Base-by-base conservation (phyloP, 1,284 basidiomycete genomes). In the Trichosporon coremiiforme region DNA sequence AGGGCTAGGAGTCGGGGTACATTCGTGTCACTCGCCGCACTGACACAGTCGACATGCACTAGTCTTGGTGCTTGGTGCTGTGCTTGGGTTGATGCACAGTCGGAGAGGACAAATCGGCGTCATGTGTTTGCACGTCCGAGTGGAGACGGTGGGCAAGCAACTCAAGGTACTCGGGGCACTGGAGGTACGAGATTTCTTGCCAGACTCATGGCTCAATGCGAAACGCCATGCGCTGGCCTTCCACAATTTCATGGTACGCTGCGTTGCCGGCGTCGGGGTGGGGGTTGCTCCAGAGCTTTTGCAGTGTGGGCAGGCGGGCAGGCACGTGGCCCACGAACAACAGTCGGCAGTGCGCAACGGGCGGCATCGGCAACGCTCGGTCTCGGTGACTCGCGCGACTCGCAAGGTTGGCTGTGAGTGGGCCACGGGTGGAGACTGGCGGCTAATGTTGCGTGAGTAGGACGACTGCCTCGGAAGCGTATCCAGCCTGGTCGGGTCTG, bases 331-430 rank as follows among this genome's bases (percentile, higher is more conserved):
- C 47, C 20, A 15, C 20, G 1, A 22, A 22, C 17, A 15, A 2
- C 41, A 5, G 2, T 45, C 41, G 15, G 12, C 41, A 45, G 41
- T 45, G 41, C 15, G 12, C 41, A n/a, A n/a, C 9, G 41, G 47
- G 20, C 5, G 47, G 47, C 47, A 53, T 53, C 47, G 47, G 47
- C 47, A 53, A 17, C 47, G 47, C 47, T 53, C 47, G 47, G n/a
- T 53, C n/a, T 53, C 47, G 47, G 47, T 53, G 47, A 53, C n/a
- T 45, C 47, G n/a, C 7, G n/a, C n/a, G n/a, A n/a, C n/a, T n/a
- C n/a, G n/a, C n/a, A 6, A 9, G n/a, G 9, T 15, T 15, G 3
- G 47, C 47, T 15, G 15, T 53, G n/a, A 10, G n/a, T 53, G 20
- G 17, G 20, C n/a, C n/a, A n/a, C n/a, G n/a, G n/a, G n/a, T n/a